Evolutionary conservation across 2,329 filamentous ascomycete genomes (phyloP).

Genomic region (Venturiaceae sp.): DNA sequence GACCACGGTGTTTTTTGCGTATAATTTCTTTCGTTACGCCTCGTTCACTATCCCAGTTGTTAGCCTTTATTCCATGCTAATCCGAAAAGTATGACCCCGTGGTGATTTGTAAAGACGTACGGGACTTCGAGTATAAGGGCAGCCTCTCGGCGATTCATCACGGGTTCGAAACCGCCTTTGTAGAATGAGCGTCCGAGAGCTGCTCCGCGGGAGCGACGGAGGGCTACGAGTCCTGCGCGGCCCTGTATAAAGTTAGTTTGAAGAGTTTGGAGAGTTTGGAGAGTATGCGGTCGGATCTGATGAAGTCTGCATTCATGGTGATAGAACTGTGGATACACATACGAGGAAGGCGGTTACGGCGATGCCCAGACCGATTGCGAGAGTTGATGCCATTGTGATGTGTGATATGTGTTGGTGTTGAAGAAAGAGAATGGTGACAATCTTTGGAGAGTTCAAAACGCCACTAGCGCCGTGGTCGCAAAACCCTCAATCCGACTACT

Average conservation of each 20-base stretch:
- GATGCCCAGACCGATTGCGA: conserved; percentile 50
- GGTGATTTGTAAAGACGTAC: conserved; percentile 40
- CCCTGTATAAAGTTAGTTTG: conserved; percentile 48
- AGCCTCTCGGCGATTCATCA: conserved; percentile 90
- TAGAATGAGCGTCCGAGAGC: conserved; percentile 87
- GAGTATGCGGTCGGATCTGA: background rate
- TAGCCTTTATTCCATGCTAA: background rate
- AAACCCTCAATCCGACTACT: too few relatives aligned
- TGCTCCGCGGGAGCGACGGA: conserved; percentile 66
- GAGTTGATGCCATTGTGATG: conserved; percentile 44
- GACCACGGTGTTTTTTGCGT: conserved; percentile 85
- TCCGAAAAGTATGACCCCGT: background rate
- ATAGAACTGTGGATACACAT: conserved; percentile 15
- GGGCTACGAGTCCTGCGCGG: conserved; percentile 82
- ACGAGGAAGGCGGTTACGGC: conserved; percentile 59
- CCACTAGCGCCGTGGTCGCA: too few relatives aligned
- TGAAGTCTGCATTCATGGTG: background rate
- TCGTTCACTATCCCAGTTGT: conserved; percentile 55
- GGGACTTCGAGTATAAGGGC: conserved; percentile 81
- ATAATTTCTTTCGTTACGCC: conserved; percentile 84
- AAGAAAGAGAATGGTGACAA: too few relatives aligned
- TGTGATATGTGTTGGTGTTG: background rate
- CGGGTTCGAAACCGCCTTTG: conserved; percentile 95
- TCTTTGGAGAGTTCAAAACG: too few relatives aligned
- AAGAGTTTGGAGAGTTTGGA: conserved; percentile 4